Conservation (phyloP, 495 filamentous ascomycete genomes). For the Tuber aestivum region DNA sequence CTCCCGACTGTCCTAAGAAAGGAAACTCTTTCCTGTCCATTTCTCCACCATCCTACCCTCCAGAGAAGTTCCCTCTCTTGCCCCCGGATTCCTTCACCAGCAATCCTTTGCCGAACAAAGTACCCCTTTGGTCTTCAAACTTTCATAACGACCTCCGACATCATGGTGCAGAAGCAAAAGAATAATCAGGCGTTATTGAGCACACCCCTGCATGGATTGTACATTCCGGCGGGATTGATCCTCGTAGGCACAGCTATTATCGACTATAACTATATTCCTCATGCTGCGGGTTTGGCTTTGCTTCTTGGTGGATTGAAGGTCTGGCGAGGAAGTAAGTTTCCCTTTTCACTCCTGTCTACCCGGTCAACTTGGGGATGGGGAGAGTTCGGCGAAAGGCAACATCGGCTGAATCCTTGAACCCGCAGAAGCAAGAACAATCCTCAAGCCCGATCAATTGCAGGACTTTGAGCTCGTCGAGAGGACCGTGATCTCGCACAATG, state of each 20-base stretch:
- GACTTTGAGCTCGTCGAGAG: constrained; percentile 84
- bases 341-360: neutral
- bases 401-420: constrained; percentile 30
- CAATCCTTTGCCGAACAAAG: neutral
- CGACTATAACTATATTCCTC: constrained; percentile 70
- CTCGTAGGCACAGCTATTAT: constrained; percentile 68
- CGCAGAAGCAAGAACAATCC: constrained; percentile 66
- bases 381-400: constrained; percentile 21
- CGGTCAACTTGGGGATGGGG: neutral
- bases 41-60: neutral
- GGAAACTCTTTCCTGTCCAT: neutral
- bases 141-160: neutral
- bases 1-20: neutral
- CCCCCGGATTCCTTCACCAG: neutral
- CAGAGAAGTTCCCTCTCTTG: constrained; percentile 3
- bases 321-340: constrained; percentile 53
- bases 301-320: constrained; percentile 60
- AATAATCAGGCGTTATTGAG: constrained; percentile 36
- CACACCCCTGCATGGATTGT: constrained; percentile 60
- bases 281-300: constrained; percentile 60
- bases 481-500: constrained; percentile 91
- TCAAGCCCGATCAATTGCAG: constrained; percentile 83
- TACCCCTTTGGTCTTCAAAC: neutral
- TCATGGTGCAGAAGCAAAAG: constrained; percentile 22
- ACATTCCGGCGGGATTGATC: constrained; percentile 77